Conservation (phyloP, 306 rosid genomes). For the Sindora glabra region DNA sequence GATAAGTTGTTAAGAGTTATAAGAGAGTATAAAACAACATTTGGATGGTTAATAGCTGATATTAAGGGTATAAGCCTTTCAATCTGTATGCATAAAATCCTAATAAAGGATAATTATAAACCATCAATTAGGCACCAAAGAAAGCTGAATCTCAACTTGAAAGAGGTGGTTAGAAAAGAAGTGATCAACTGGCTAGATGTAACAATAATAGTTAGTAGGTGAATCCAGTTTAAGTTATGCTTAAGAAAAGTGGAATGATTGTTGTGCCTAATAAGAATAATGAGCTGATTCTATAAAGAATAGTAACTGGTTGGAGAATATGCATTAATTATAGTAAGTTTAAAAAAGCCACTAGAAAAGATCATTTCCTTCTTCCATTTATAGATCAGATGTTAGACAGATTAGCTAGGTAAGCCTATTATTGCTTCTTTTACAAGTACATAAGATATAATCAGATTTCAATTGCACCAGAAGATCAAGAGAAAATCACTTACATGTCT, state of each 20-base stretch:
- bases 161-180: not conserved
- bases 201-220: not conserved
- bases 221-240: too few relatives aligned
- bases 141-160: not conserved
- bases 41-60: not conserved
- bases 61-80: not conserved
- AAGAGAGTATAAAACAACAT: not conserved
- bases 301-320: not conserved
- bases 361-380: not conserved
- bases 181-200: not conserved
- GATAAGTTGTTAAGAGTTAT: too few relatives aligned
- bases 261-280: too few relatives aligned
- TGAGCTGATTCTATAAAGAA: not conserved
- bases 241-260: too few relatives aligned
- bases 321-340: not conserved
- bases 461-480: too few relatives aligned
- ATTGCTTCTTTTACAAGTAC: too few relatives aligned
- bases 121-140: not conserved
- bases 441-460: not conserved
- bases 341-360: not conserved
- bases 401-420: not conserved
- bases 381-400: not conserved
- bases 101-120: not conserved
- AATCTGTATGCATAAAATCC: not conserved
- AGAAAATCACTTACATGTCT: too few relatives aligned